These are phyloP conservation scores for Eucalyptus sp. DNA, from an alignment of 345 rosid genomes.

Conservation along the genomic window DNA sequence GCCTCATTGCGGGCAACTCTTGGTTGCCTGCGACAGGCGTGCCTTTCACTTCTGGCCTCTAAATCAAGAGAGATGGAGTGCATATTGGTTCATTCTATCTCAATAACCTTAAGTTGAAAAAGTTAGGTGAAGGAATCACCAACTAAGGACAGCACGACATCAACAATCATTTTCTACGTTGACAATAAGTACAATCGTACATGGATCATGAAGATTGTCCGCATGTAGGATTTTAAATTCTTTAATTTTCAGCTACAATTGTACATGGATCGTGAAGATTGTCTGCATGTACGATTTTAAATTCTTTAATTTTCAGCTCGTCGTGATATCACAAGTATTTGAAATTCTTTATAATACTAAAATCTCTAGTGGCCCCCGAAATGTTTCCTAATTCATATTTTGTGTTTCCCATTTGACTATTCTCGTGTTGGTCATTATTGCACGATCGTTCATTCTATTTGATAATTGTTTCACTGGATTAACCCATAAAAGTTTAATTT, in stretches of 20 bases:
- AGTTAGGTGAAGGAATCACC: neutral
- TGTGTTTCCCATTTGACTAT: neutral
- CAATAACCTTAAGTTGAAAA: neutral
- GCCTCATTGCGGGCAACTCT: constrained; percentile 28
- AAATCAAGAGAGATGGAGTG: neutral
- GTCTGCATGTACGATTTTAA: too few relatives aligned
- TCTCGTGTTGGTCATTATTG: neutral
- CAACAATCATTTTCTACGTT: neutral
- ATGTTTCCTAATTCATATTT: neutral
- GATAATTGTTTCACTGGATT: neutral
- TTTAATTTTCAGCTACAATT: neutral
- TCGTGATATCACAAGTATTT: neutral
- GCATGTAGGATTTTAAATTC: neutral
- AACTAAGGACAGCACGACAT: neutral
- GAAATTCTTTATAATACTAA: neutral
- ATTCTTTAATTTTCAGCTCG: neutral
- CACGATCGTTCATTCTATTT: neutral
- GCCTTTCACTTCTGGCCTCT: constrained; percentile 40
- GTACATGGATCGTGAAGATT: too few relatives aligned
- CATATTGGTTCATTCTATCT: neutral
- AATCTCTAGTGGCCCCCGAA: neutral
- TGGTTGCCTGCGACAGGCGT: constrained; percentile 38
- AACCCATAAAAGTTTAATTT: neutral
- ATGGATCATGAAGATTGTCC: neutral
- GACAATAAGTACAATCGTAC: neutral